Evolutionary conservation across 164 flowering plant species (phyloP).

Genomic region (Piper betle): DNA sequence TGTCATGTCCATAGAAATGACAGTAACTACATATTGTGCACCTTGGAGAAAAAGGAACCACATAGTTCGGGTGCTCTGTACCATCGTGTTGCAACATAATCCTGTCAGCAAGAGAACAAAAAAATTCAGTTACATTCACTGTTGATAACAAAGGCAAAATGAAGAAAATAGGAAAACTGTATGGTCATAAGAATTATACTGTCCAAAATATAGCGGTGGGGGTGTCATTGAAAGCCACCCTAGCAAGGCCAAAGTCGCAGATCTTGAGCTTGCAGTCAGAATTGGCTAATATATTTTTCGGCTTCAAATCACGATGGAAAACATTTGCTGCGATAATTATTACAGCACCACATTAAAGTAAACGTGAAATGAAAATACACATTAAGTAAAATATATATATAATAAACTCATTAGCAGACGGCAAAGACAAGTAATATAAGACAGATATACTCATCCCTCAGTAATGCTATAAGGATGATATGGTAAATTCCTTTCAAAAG

Average conservation of each 20-base stretch:
- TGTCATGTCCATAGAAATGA: no score
- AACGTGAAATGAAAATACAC: neutral
- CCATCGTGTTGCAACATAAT: constrained; percentile 98
- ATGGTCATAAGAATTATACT: constrained; percentile 22
- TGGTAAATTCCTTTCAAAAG: no score
- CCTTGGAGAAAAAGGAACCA: constrained; percentile 98
- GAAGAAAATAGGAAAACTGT: neutral
- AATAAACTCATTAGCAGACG: no score
- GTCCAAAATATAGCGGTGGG: constrained; percentile 90
- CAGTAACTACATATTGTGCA: constrained; percentile 9
- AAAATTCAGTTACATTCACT: neutral
- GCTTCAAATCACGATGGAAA: constrained; percentile 84
- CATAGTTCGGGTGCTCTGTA: constrained; percentile 96
- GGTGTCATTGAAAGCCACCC: constrained; percentile 81
- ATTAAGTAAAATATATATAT: no score
- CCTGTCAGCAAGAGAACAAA: constrained; percentile 28
- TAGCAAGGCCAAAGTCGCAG: constrained; percentile 90
- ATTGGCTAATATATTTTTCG: constrained; percentile 88
- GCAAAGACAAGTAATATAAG: no score
- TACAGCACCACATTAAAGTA: constrained; percentile 1
- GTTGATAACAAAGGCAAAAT: neutral
- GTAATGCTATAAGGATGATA: no score
- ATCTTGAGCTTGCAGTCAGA: constrained; percentile 90
- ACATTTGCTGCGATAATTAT: constrained; percentile 28
- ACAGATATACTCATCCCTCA: no score